These are phyloP conservation scores for Aegilops sharonensis DNA, from an alignment of 176 grass and related monocot genomes.

Conservation along the genomic window DNA sequence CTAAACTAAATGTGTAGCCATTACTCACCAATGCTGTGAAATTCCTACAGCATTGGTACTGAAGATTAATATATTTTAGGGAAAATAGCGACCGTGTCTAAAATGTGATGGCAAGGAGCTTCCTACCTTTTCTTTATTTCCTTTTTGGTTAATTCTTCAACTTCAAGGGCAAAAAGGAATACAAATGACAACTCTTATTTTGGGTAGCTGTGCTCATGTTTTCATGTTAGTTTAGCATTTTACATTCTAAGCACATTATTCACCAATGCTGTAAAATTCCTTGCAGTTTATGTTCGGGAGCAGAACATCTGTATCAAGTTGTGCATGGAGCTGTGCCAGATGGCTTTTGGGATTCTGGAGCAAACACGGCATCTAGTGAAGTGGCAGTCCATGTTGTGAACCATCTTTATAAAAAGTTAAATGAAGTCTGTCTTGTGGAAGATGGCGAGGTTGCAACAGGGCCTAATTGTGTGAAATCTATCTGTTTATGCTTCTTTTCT, in stretches of 20 bases:
- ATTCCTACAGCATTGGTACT: not conserved
- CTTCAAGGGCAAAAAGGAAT: not conserved
- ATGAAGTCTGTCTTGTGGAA: constrained; percentile 81
- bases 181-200: constrained; percentile 13
- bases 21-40: not conserved
- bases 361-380: constrained; percentile 48
- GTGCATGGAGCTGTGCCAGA: constrained; percentile 61
- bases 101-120: not conserved
- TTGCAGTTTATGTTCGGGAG: constrained; percentile 72
- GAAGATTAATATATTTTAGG: no score
- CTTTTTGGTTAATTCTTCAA: not conserved
- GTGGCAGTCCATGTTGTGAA: constrained; percentile 73
- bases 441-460: constrained; percentile 73
- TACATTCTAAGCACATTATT: not conserved
- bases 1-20: not conserved
- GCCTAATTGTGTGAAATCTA: constrained; percentile 8
- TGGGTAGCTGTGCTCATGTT: not conserved
- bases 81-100: not conserved
- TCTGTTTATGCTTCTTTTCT: not conserved
- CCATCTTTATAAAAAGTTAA: constrained; percentile 79
- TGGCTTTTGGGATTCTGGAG: constrained; percentile 44
- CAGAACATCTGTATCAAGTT: constrained; percentile 77
- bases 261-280: constrained; percentile 8
- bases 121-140: not conserved
- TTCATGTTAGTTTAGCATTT: not conserved